A percentile compares a stretch with the other conserved stretches of the same genome.
Evolutionary conservation across 371 early-diverging fungal genomes (phyloP).

Genomic region (Syncephalastrum sp.): DNA sequence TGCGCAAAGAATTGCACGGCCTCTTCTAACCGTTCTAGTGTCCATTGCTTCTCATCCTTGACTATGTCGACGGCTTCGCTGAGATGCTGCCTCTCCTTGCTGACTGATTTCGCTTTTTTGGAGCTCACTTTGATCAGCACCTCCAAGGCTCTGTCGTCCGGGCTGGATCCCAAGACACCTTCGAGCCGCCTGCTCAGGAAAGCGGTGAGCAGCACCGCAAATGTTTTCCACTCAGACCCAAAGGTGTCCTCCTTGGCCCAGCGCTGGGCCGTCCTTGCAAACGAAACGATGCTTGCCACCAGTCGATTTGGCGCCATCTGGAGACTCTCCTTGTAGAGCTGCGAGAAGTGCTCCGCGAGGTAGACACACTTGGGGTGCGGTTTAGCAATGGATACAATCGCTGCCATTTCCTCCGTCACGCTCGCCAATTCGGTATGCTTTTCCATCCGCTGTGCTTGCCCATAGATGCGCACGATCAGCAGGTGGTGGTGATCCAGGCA

Average conservation of each 20-base stretch:
- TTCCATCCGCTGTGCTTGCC: slow-evolving; percentile 1
- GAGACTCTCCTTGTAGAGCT: background rate
- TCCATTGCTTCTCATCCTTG: background rate
- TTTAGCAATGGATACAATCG: slow-evolving; percentile 18
- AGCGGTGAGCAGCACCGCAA: slow-evolving; percentile 9
- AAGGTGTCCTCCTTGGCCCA: slow-evolving; percentile 2
- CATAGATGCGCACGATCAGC: slow-evolving; percentile 10
- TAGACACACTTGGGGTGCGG: slow-evolving; percentile 5
- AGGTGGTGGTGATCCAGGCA: slow-evolving; percentile 11
- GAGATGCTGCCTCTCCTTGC: too few species aligned
- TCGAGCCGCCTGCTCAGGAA: slow-evolving; percentile 12
- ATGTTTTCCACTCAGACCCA: slow-evolving; percentile 10
- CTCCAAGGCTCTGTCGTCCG: background rate
- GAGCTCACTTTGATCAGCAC: too few species aligned
- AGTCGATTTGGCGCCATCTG: background rate
- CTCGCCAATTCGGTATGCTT: slow-evolving; percentile 4
- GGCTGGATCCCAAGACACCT: background rate
- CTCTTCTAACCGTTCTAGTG: background rate
- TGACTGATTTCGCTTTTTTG: too few species aligned
- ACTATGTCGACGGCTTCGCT: too few species aligned
- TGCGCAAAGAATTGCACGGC: too few species aligned
- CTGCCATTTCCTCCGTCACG: slow-evolving; percentile 19
- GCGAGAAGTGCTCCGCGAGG: slow-evolving; percentile 12
- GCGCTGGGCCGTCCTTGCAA: slow-evolving; percentile 8
- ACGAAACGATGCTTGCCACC: slow-evolving; percentile 15